Conservation (phyloP, 768 basidiomycete species). For the Boletus subparvulus region DNA sequence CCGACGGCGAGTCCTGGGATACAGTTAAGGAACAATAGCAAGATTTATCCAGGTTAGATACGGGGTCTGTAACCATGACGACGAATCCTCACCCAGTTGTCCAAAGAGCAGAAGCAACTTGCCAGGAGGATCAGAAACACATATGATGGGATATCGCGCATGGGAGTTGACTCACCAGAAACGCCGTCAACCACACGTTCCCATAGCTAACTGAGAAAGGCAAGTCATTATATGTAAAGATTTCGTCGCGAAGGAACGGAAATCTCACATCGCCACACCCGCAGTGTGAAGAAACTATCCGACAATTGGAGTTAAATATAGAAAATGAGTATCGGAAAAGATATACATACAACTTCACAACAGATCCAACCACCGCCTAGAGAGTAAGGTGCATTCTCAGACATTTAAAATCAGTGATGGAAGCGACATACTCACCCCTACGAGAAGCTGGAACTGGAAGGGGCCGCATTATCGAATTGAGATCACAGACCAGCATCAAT, state of each 20-base stretch:
- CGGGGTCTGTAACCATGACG: neutral
- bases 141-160: neutral
- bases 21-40: constrained; percentile 1
- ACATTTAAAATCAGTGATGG: neutral
- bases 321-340: neutral
- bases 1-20: constrained; percentile 39
- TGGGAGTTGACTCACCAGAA: constrained; percentile 41
- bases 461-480: neutral
- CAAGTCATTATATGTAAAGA: neutral
- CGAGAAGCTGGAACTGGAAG: constrained; percentile 43
- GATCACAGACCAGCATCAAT: constrained; percentile 2
- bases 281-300: constrained; percentile 52
- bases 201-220: constrained; percentile 50
- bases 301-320: neutral
- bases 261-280: constrained; percentile 59
- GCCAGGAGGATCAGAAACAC: neutral
- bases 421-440: constrained; percentile 33
- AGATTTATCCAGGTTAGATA: neutral
- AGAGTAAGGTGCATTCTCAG: neutral
- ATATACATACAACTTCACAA: constrained; percentile 54
- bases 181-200: constrained; percentile 45
- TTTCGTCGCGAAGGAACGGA: constrained; percentile 6
- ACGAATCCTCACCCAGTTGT: constrained; percentile 46
- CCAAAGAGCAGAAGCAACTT: constrained; percentile 49
- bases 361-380: constrained; percentile 52